Conservation (phyloP, 169 alveolate genomes). For the Plasmodium vivax region DNA sequence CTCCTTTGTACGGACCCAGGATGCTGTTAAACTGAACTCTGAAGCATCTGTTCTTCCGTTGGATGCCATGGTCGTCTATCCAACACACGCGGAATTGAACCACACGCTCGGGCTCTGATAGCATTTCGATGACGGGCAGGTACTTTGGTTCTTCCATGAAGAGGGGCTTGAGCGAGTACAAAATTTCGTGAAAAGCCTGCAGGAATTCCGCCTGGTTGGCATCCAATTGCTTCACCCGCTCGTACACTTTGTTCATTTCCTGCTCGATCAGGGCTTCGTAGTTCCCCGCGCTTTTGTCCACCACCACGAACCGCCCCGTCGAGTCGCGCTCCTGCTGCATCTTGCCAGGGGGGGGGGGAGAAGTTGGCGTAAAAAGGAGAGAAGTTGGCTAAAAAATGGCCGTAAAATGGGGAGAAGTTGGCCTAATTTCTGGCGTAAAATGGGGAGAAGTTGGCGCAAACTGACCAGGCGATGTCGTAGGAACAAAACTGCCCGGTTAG, state of each 20-base stretch:
- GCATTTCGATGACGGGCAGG: conserved; percentile 78
- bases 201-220: conserved; percentile 76
- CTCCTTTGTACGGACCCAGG: conserved; percentile 91
- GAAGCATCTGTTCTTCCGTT: conserved; percentile 85
- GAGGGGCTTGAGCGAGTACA: conserved; percentile 77
- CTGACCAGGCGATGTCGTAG: not conserved
- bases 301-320: conserved; percentile 36
- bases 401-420: not conserved
- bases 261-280: conserved; percentile 43
- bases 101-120: conserved; percentile 86
- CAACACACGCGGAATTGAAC: conserved; percentile 84
- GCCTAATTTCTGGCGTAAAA: no score
- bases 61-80: conserved; percentile 86
- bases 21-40: conserved; percentile 88
- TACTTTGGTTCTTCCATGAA: conserved; percentile 80
- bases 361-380: not conserved
- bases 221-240: conserved; percentile 67
- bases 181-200: conserved; percentile 81
- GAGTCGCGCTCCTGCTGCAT: conserved; percentile 1
- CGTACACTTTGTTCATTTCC: conserved; percentile 67
- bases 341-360: not conserved
- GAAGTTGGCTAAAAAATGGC: not conserved
- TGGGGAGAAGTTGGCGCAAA: not conserved
- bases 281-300: conserved; percentile 30
- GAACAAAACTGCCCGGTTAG: not conserved